Evolutionary conservation across 305 asterid species (phyloP).

Genomic region (Fraxinus sp.): DNA sequence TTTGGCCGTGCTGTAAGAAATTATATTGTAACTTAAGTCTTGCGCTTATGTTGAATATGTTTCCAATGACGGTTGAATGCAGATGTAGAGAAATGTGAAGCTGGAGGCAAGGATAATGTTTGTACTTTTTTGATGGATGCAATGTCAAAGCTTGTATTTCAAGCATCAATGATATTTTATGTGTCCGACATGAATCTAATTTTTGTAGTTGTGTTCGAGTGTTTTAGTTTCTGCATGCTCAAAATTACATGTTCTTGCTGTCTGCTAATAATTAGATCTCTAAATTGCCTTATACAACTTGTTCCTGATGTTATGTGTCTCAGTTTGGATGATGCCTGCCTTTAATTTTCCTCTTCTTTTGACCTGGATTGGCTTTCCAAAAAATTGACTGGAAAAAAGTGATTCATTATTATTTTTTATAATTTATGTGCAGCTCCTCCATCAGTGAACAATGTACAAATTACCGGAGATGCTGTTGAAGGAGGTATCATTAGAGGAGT

Average conservation of each 20-base stretch:
- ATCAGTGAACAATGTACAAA: conserved; percentile 71
- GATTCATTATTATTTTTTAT: conserved; percentile 14
- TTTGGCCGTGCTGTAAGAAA: conserved; percentile 2
- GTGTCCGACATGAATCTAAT: not conserved
- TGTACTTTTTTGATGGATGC: not conserved
- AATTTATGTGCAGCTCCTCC: conserved; percentile 81
- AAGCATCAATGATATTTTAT: conserved; percentile 5
- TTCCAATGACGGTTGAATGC: conserved; percentile 8
- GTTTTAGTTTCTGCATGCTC: conserved; percentile 4
- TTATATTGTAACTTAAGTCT: conserved; percentile 1
- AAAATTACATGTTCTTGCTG: not conserved
- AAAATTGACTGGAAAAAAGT: not conserved
- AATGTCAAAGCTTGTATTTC: not conserved
- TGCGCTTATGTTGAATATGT: conserved; percentile 7
- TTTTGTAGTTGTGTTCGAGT: conserved; percentile 4
- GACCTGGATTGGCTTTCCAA: conserved; percentile 3
- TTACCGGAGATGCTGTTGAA: conserved; percentile 82
- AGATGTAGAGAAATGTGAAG: not conserved
- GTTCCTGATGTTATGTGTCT: not conserved
- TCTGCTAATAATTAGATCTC: not conserved
- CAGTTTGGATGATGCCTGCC: conserved; percentile 1
- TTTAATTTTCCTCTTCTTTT: conserved; percentile 11
- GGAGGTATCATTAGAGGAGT: conserved; percentile 69
- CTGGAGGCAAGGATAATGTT: not conserved
- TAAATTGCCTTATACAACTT: not conserved